Evolutionary conservation across 1,284 basidiomycete genomes (phyloP).

Genomic region (Ceratobasidium sp.): DNA sequence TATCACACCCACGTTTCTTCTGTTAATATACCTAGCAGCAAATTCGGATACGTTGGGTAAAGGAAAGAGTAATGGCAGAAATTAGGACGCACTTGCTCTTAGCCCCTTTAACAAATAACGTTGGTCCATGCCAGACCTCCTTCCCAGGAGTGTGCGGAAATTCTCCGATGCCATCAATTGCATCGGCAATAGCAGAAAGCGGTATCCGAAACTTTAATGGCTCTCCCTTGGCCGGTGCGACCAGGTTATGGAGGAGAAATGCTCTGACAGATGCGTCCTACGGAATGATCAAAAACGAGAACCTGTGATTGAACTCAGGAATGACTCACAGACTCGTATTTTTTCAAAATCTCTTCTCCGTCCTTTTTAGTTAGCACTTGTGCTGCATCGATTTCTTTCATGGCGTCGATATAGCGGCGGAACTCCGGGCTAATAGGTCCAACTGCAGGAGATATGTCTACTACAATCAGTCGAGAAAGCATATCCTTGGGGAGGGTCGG

Average conservation of each 20-base stretch:
- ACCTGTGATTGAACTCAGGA: conserved; percentile 7
- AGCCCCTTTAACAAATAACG: conserved; percentile 79
- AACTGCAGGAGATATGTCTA: conserved; percentile 78
- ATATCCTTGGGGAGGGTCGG: conserved; percentile 56
- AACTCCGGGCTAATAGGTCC: conserved; percentile 71
- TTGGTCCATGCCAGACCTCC: conserved; percentile 63
- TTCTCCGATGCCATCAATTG: conserved; percentile 70
- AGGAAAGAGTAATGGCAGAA: not conserved
- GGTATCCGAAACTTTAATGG: conserved; percentile 74
- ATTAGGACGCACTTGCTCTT: conserved; percentile 65
- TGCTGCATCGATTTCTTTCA: conserved; percentile 69
- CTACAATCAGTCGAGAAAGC: conserved; percentile 73
- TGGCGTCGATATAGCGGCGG: conserved; percentile 66
- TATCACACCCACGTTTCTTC: conserved; percentile 63
- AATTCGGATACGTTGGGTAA: not conserved
- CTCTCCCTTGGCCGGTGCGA: conserved; percentile 49
- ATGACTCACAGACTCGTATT: conserved; percentile 61
- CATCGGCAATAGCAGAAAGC: conserved; percentile 65
- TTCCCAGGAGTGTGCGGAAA: conserved; percentile 75
- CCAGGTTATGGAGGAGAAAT: conserved; percentile 84
- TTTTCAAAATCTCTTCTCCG: conserved; percentile 67
- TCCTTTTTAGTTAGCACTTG: conserved; percentile 64
- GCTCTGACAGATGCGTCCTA: conserved; percentile 74
- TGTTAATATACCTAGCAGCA: conserved; percentile 68
- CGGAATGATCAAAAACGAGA: conserved; percentile 17